A percentile compares a stretch with the other conserved stretches of the same genome.
These are phyloP conservation scores for Nemania bipapillata DNA, from an alignment of 2,329 filamentous ascomycete species.

Conservation along the genomic window DNA sequence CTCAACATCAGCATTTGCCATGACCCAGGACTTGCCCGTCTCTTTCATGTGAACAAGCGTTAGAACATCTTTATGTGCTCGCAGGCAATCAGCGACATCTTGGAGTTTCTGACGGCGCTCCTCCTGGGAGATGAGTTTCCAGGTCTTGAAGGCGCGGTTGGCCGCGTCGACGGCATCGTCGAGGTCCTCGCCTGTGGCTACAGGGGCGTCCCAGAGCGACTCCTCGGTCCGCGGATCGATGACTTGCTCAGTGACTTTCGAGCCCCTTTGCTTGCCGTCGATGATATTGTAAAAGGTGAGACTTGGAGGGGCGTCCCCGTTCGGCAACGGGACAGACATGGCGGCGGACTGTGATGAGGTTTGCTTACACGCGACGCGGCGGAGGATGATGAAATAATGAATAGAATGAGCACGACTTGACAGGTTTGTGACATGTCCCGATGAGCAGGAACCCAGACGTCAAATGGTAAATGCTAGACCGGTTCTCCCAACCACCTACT, in stretches of 20 bases:
- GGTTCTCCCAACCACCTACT: background rate
- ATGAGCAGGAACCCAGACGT: background rate
- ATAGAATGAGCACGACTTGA: slow-evolving; percentile 10
- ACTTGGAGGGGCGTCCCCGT: slow-evolving; percentile 31
- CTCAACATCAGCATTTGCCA: slow-evolving; percentile 55
- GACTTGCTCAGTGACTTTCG: slow-evolving; percentile 52
- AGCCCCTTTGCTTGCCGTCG: slow-evolving; percentile 55
- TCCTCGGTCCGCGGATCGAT: slow-evolving; percentile 60
- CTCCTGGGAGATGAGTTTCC: slow-evolving; percentile 57
- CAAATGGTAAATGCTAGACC: background rate
- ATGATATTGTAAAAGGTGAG: slow-evolving; percentile 59
- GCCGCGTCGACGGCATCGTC: slow-evolving; percentile 59
- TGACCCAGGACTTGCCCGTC: slow-evolving; percentile 61
- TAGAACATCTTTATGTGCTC: slow-evolving; percentile 57
- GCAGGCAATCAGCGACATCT: slow-evolving; percentile 56
- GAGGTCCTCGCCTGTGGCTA: slow-evolving; percentile 57
- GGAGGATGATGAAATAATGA: slow-evolving; percentile 15
- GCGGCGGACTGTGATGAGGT: slow-evolving; percentile 2
- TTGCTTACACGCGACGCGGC: slow-evolving; percentile 10
- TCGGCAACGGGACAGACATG: slow-evolving; percentile 36
- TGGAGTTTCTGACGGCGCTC: slow-evolving; percentile 57
- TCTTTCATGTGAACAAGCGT: slow-evolving; percentile 59
- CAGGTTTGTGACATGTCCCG: slow-evolving; percentile 1
- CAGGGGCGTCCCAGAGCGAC: slow-evolving; percentile 58
- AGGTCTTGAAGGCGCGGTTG: slow-evolving; percentile 58